Conservation (phyloP, 1,139 yeast genomes). For the Entelexis sorbosivorans region DNA sequence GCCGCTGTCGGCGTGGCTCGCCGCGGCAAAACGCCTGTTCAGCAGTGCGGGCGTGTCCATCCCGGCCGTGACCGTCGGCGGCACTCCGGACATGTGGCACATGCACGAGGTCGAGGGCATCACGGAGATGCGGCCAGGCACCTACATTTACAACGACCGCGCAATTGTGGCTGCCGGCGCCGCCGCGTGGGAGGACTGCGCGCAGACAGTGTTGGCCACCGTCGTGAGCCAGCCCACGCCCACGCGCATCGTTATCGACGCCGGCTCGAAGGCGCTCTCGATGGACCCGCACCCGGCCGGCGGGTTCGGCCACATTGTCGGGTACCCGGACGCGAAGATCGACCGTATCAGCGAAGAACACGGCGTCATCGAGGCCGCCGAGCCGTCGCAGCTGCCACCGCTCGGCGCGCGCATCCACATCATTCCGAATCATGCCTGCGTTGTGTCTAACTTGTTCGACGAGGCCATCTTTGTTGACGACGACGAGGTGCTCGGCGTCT, state of each 20-base stretch:
- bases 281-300: slow-evolving; percentile 14
- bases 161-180: slow-evolving; percentile 11
- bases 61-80: slow-evolving; percentile 15
- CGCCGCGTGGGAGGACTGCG: slow-evolving; percentile 14
- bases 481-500: neutral
- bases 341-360: slow-evolving; percentile 19
- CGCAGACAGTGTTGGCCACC: slow-evolving; percentile 16
- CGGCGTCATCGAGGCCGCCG: slow-evolving; percentile 18
- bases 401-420: slow-evolving; percentile 16
- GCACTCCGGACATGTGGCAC: slow-evolving; percentile 19
- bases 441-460: slow-evolving; percentile 16
- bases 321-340: slow-evolving; percentile 13
- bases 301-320: slow-evolving; percentile 12
- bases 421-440: slow-evolving; percentile 18
- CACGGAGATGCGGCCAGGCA: slow-evolving; percentile 19
- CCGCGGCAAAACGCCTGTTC: slow-evolving; percentile 7
- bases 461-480: slow-evolving; percentile 10
- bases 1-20: slow-evolving; percentile 10
- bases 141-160: slow-evolving; percentile 17
- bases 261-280: slow-evolving; percentile 18
- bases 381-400: slow-evolving; percentile 13
- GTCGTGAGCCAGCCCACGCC: slow-evolving; percentile 18
- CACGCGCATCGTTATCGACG: slow-evolving; percentile 16
- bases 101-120: slow-evolving; percentile 11
- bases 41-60: neutral